Conservation (phyloP, 2,329 filamentous ascomycete species). For the Dothideomycetidae sp. region DNA sequence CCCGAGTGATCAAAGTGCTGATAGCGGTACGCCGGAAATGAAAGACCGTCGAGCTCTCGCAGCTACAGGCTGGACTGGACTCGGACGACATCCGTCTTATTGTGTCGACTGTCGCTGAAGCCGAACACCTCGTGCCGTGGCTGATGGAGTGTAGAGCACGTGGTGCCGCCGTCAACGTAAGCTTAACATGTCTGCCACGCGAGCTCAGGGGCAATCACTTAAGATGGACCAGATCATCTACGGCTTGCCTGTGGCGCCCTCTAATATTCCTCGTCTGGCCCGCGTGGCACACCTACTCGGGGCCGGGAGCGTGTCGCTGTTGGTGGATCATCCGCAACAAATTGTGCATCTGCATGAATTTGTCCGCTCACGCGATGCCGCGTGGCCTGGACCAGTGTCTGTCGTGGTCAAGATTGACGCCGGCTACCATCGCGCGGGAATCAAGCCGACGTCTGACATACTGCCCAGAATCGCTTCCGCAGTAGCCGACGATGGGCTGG, state of each 20-base stretch:
- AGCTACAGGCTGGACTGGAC: constrained; percentile 52
- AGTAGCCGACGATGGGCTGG: constrained; percentile 30
- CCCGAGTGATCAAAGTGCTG: neutral
- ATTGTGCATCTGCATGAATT: constrained; percentile 36
- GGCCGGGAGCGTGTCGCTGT: constrained; percentile 42
- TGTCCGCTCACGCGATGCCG: constrained; percentile 15
- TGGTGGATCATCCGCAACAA: constrained; percentile 56
- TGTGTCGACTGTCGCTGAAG: constrained; percentile 61
- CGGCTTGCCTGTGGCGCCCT: constrained; percentile 52
- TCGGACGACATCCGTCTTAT: constrained; percentile 45
- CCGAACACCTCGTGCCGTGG: constrained; percentile 49
- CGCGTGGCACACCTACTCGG: constrained; percentile 43
- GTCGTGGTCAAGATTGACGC: constrained; percentile 65
- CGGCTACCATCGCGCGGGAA: constrained; percentile 56
- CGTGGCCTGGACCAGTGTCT: constrained; percentile 33
- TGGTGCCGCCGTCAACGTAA: constrained; percentile 45
- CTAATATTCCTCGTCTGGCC: constrained; percentile 45
- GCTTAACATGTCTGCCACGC: constrained; percentile 17
- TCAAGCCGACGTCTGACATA: constrained; percentile 36
- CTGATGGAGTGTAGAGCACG: constrained; percentile 42
- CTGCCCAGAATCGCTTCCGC: constrained; percentile 36
- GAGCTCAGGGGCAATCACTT: too few relatives aligned
- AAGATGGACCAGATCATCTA: constrained; percentile 55
- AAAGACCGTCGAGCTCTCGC: constrained; percentile 51
- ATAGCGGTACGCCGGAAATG: neutral